Evolutionary conservation across 2,329 filamentous ascomycete genomes (phyloP).

Genomic region (Fusarium torreyae): DNA sequence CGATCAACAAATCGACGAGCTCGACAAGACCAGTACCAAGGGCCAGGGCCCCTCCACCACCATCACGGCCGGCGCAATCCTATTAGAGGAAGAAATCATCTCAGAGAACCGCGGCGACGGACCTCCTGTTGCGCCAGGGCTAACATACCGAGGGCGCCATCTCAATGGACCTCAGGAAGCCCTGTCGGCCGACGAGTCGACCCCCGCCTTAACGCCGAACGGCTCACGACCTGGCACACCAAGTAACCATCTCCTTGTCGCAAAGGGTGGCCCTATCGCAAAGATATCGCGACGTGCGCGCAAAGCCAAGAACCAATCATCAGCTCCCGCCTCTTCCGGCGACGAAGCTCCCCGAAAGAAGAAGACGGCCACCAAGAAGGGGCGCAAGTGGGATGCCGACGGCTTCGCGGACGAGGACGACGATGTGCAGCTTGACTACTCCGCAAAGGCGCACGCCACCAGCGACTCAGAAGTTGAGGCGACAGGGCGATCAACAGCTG

Average conservation of each 20-base stretch:
- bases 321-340: constrained; percentile 81
- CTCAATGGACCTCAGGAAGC: constrained; percentile 55
- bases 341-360: constrained; percentile 79
- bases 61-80: constrained; percentile 48
- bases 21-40: constrained; percentile 72
- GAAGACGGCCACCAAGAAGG: constrained; percentile 88
- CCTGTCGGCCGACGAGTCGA: constrained; percentile 74
- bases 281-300: constrained; percentile 87
- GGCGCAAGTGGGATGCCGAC: constrained; percentile 92
- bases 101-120: constrained; percentile 50
- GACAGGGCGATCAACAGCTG: constrained; percentile 67
- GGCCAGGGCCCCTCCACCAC: constrained; percentile 48
- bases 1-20: constrained; percentile 88
- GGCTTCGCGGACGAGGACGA: constrained; percentile 89
- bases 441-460: constrained; percentile 70
- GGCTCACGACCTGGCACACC: constrained; percentile 87
- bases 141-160: constrained; percentile 59
- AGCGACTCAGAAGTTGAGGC: constrained; percentile 68
- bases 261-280: constrained; percentile 79
- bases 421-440: constrained; percentile 89
- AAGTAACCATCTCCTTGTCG: constrained; percentile 74
- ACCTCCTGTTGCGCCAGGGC: constrained; percentile 54
- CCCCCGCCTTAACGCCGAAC: constrained; percentile 79
- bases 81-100: constrained; percentile 54
- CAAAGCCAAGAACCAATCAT: constrained; percentile 76